Evolutionary conservation across 2,329 filamentous ascomycete genomes (phyloP).

Genomic region (Penicillium glabrum): DNA sequence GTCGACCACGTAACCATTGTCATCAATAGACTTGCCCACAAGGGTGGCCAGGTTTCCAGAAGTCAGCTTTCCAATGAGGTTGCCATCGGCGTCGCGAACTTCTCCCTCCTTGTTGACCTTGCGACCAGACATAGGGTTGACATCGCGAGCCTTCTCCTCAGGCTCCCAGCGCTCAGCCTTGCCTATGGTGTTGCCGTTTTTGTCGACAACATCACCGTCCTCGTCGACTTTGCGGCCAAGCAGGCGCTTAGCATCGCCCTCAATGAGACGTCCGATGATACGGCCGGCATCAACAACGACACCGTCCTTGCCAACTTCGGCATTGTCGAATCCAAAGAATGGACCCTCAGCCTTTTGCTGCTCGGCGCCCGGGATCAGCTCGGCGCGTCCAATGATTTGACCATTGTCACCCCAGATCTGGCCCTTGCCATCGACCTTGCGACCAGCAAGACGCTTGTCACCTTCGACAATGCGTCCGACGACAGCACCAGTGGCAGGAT

Average conservation of each 20-base stretch:
- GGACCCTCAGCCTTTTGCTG: slow-evolving; percentile 53
- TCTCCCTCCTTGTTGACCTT: slow-evolving; percentile 55
- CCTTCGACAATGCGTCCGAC: slow-evolving; percentile 60
- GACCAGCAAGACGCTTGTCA: slow-evolving; percentile 57
- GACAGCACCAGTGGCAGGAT: slow-evolving; percentile 56
- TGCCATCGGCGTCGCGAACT: slow-evolving; percentile 46
- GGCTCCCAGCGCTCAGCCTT: slow-evolving; percentile 69
- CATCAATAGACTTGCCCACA: slow-evolving; percentile 45
- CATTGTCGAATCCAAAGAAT: slow-evolving; percentile 60
- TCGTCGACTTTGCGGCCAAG: slow-evolving; percentile 66
- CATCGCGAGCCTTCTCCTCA: slow-evolving; percentile 53
- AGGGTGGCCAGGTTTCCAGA: slow-evolving; percentile 44
- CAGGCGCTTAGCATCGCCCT: slow-evolving; percentile 64
- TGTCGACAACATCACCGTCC: slow-evolving; percentile 68
- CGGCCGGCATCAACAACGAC: slow-evolving; percentile 51
- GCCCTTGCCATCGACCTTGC: slow-evolving; percentile 62
- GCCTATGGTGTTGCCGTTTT: slow-evolving; percentile 65
- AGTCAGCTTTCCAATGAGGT: slow-evolving; percentile 48
- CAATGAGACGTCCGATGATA: slow-evolving; percentile 56
- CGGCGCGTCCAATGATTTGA: slow-evolving; percentile 60
- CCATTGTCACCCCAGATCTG: slow-evolving; percentile 65
- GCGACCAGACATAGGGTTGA: slow-evolving; percentile 60
- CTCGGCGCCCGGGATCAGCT: slow-evolving; percentile 53
- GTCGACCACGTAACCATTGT: slow-evolving; percentile 57
- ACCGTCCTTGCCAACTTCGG: slow-evolving; percentile 59